phyloP scores from a whole-genome alignment of 805 yeast genomes.

The Pichia deserticola region DNA sequence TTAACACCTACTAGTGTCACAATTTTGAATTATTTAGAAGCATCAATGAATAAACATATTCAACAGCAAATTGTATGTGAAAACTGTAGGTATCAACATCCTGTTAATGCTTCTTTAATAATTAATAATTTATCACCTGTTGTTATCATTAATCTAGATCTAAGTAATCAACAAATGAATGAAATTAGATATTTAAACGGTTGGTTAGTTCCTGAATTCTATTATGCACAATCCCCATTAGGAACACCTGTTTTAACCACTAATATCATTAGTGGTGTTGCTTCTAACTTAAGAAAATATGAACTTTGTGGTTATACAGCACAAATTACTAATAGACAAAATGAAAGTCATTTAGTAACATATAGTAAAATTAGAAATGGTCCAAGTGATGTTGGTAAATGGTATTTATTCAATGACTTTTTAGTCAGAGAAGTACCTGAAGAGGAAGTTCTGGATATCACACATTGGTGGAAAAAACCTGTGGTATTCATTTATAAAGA shows the following conservation, averaged over 20 bases:
- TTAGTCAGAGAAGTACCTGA: conserved; percentile 69
- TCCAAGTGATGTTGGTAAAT: conserved; percentile 25
- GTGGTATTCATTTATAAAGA: conserved; percentile 61
- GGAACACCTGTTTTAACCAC: conserved; percentile 23
- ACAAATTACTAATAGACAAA: conserved; percentile 50
- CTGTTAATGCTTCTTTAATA: conserved; percentile 44
- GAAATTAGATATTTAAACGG: conserved; percentile 40
- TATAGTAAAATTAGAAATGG: conserved; percentile 11
- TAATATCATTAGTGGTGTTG: conserved; percentile 18
- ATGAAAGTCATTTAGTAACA: conserved; percentile 54
- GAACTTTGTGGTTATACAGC: conserved; percentile 66
- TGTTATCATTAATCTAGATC: conserved; percentile 51
- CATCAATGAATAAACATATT: conserved; percentile 46
- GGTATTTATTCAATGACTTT: conserved; percentile 91
- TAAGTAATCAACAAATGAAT: conserved; percentile 48
- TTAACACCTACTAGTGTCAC: conserved; percentile 24
- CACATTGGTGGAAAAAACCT: conserved; percentile 79
- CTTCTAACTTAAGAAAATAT: conserved; percentile 33
- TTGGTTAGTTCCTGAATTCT: conserved; percentile 62
- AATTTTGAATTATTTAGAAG: conserved; percentile 52
- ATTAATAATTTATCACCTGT: conserved; percentile 58
- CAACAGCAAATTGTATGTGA: conserved; percentile 48
- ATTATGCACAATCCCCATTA: conserved; percentile 23
- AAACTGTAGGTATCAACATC: conserved; percentile 43
- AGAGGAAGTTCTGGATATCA: conserved; percentile 68